Evolutionary conservation across 352 stramenopile genomes (phyloP), one percentile per base, ranked within the genome.

Genomic region (Phytopythium delawarense): DNA sequence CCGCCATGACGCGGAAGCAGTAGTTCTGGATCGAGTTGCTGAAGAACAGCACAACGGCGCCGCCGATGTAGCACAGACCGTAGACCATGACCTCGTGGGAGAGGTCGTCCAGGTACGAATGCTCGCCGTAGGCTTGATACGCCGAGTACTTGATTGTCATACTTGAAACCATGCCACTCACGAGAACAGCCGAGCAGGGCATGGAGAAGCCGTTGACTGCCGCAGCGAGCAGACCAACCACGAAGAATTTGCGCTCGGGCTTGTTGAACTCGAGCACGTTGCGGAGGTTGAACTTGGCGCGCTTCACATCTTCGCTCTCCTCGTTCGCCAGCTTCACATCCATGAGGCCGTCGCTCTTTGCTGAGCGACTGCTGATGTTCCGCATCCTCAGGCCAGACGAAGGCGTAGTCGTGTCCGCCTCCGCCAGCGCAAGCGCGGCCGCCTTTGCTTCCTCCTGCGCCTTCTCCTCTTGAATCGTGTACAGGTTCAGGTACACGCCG

Each of bases 261-360:
- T 52, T 53, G 20, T 46, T 60, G 35, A 75, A 54, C 42, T 39
- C 39, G 18, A 73, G 51, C 2, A 58, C 58, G 25, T 76, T 58
- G 28, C 60, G 15, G 16, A 95, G 84, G 7, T 73, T 77, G 7
- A 98, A 68, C 60, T 88, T 92, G 59, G 97, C 81, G 52, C 79
- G 67, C 23, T 86, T 79, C 13, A 98, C 23, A 66, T 70, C 1
- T 28, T 52, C 92, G 21, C 56, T 23, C 11, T 56, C 42, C 18
- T 63, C 52, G 16, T 34, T n/a, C 20, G 20, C 23, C 23, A 44
- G 28, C 39, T 49, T 48, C 5, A 34, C 50, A 35, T 62, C 48
- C n/a, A n/a, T 23, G 23, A 35, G 37, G 21, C 30, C 42, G 39
- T 62, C 44, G 20, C 45, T 45, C 64, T 18, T 4, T 16, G 23